Conservation (phyloP, 345 rosid genomes). For the Citropsis articulata region DNA sequence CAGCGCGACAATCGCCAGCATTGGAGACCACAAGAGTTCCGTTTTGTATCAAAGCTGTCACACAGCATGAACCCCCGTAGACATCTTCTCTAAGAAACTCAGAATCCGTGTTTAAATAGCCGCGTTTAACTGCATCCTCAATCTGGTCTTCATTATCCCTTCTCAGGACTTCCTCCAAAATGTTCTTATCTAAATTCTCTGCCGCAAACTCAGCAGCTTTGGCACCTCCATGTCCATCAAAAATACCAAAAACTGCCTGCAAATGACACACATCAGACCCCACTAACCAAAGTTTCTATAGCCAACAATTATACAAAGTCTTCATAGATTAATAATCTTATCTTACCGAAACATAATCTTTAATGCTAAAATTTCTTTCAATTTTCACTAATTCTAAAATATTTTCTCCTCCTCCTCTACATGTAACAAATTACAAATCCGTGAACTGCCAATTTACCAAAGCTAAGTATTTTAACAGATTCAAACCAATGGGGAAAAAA, state of each 20-base stretch:
- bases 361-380: too few relatives aligned
- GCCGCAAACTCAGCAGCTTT: constrained; percentile 88
- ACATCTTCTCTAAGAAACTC: constrained; percentile 59
- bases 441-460: not conserved
- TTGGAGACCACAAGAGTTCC: constrained; percentile 81
- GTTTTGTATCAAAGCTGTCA: constrained; percentile 65
- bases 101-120: constrained; percentile 70
- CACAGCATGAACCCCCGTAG: constrained; percentile 80
- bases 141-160: constrained; percentile 37
- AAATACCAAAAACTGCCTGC: constrained; percentile 80
- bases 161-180: constrained; percentile 34
- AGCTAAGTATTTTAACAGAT: not conserved
- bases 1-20: constrained; percentile 94
- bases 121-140: constrained; percentile 59
- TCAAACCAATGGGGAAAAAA: not conserved
- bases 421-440: too few relatives aligned
- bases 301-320: not conserved
- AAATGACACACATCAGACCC: not conserved
- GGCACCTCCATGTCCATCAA: constrained; percentile 87
- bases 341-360: too few relatives aligned
- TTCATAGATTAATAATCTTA: too few relatives aligned
- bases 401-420: too few relatives aligned
- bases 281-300: not conserved
- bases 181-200: constrained; percentile 55
- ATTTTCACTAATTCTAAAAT: too few relatives aligned